Evolutionary conservation across 1,284 basidiomycete genomes (phyloP).

Genomic region (Rugiboletus extremiorientalis): DNA sequence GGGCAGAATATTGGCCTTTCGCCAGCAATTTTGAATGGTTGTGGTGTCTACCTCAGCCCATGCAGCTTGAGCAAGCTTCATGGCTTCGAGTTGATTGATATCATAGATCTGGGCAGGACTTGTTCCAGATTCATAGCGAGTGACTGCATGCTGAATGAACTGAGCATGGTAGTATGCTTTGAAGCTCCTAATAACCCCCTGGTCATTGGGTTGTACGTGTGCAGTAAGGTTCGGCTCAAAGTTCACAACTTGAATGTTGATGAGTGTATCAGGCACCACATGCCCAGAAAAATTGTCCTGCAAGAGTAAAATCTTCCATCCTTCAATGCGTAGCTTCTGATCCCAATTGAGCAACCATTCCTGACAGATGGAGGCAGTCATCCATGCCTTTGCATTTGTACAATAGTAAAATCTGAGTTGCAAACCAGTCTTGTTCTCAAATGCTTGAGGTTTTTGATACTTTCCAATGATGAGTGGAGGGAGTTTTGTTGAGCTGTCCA

Average conservation of each 20-base stretch:
- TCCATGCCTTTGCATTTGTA: constrained; percentile 29
- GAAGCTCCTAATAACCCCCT: constrained; percentile 2
- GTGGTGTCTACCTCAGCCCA: constrained; percentile 6
- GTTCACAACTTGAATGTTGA: background rate
- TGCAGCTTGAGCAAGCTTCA: constrained; percentile 24
- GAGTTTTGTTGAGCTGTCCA: constrained; percentile 20
- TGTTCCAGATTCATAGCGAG: constrained; percentile 27
- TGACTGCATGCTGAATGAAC: background rate
- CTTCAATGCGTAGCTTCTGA: no score
- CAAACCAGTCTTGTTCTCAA: constrained; percentile 13
- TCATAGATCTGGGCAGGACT: constrained; percentile 31
- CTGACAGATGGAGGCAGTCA: constrained; percentile 23
- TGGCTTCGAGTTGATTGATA: constrained; percentile 36
- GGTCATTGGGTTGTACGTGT: background rate
- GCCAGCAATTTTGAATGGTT: constrained; percentile 10
- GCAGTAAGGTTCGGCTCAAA: background rate
- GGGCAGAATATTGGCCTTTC: constrained; percentile 5
- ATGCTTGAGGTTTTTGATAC: constrained; percentile 16
- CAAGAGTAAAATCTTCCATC: background rate
- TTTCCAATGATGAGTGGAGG: constrained; percentile 28
- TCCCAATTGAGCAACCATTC: constrained; percentile 8
- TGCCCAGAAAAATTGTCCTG: constrained; percentile 9
- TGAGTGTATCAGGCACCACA: background rate
- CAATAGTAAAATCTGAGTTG: constrained; percentile 25
- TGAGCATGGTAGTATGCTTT: background rate